Evolutionary conservation across 1,139 yeast genomes (phyloP).

Genomic region (Kodamaea plutei): DNA sequence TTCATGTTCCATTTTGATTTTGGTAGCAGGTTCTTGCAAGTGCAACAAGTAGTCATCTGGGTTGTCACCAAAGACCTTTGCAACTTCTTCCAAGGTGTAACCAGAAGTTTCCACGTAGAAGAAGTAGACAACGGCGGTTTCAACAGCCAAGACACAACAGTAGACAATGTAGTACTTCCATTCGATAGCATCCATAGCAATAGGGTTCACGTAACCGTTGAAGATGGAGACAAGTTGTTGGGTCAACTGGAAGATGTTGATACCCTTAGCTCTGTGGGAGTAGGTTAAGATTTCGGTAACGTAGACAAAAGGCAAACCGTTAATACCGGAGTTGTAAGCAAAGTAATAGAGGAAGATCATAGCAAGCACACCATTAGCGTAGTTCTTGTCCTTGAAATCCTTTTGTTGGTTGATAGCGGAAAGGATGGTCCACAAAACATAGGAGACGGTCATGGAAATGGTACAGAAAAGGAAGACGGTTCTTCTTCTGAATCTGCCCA

Average conservation of each 20-base stretch:
- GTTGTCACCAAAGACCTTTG: slow-evolving; percentile 43
- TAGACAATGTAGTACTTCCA: slow-evolving; percentile 62
- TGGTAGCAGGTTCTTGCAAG: slow-evolving; percentile 6
- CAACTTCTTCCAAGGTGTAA: slow-evolving; percentile 52
- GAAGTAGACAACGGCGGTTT: slow-evolving; percentile 35
- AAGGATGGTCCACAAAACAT: slow-evolving; percentile 36
- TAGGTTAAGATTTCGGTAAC: slow-evolving; percentile 44
- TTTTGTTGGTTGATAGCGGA: slow-evolving; percentile 38
- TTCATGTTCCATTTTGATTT: slow-evolving; percentile 6
- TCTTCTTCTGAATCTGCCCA: slow-evolving; percentile 39
- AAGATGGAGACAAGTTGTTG: slow-evolving; percentile 25
- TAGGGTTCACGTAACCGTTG: slow-evolving; percentile 52
- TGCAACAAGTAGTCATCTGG: slow-evolving; percentile 12
- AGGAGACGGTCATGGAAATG: slow-evolving; percentile 30
- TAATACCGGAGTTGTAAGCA: slow-evolving; percentile 36
- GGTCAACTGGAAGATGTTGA: slow-evolving; percentile 28
- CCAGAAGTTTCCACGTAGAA: slow-evolving; percentile 51
- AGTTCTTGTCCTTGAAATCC: slow-evolving; percentile 27
- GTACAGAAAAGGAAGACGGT: slow-evolving; percentile 38
- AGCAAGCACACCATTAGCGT: slow-evolving; percentile 44
- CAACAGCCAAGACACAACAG: slow-evolving; percentile 37
- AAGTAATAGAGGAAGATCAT: slow-evolving; percentile 41
- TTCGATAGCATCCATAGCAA: slow-evolving; percentile 55
- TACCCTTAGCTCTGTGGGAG: slow-evolving; percentile 43
- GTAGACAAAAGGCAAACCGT: slow-evolving; percentile 37